phyloP scores from a whole-genome alignment of 2,329 filamentous ascomycete species.

The Ophiostoma perfectum region DNA sequence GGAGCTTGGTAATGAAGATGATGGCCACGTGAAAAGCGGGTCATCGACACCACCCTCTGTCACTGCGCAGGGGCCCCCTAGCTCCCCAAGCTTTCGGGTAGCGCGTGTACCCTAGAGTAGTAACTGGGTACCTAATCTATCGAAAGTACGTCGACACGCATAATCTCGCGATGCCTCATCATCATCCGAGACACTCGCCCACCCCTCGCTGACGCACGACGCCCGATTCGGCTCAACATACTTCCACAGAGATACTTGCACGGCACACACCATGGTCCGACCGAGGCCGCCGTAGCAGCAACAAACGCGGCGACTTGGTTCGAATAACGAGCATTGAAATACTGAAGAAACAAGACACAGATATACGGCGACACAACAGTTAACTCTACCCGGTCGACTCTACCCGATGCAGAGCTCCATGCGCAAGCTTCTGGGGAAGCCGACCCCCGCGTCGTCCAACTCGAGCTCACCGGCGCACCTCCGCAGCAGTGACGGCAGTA shows the following conservation, averaged over 20 bases:
- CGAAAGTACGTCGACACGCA: constrained; percentile 3
- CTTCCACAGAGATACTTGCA: background rate
- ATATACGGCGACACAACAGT: background rate
- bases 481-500: background rate
- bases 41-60: background rate
- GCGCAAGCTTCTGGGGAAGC: constrained; percentile 56
- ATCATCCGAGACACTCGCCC: background rate
- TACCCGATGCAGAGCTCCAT: constrained; percentile 33
- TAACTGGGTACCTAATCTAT: background rate
- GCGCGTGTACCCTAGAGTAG: background rate
- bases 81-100: background rate
- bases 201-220: constrained; percentile 1
- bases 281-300: constrained; percentile 13
- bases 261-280: constrained; percentile 16
- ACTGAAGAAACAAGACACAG: background rate
- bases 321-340: background rate
- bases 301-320: constrained; percentile 1
- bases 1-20: too few relatives aligned
- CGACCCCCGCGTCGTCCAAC: constrained; percentile 32
- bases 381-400: too few relatives aligned
- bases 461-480: constrained; percentile 27
- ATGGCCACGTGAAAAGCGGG: background rate
- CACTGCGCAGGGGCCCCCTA: background rate
- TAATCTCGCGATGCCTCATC: constrained; percentile 8
- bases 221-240: background rate